These are phyloP conservation scores for Fereydounia khargensis DNA, from an alignment of 1,284 basidiomycete species.

Conservation along the genomic window DNA sequence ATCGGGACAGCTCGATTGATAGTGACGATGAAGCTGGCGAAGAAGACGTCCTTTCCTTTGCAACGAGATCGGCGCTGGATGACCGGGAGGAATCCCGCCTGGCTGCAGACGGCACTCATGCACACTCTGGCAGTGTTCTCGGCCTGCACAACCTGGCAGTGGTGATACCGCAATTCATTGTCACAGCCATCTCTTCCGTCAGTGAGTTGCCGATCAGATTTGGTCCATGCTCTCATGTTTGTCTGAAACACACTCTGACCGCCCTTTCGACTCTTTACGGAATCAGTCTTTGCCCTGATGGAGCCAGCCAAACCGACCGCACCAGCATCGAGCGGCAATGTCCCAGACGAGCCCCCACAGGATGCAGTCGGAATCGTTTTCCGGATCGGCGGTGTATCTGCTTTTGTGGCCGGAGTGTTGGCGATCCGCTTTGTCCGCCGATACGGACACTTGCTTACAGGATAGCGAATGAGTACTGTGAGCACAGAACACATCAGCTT, in stretches of 20 bases:
- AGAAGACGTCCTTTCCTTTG: conserved; percentile 6
- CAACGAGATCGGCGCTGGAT: background rate
- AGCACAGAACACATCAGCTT: too few species aligned
- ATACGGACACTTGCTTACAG: conserved; percentile 1
- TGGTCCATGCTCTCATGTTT: background rate
- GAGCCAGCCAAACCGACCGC: conserved; percentile 2
- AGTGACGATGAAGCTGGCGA: conserved; percentile 6
- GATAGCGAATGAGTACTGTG: too few species aligned
- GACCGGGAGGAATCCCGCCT: background rate
- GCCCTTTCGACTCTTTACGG: background rate
- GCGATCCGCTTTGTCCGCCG: conserved; percentile 8
- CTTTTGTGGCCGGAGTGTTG: conserved; percentile 11
- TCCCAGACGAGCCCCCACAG: conserved; percentile 6
- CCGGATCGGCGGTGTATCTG: conserved; percentile 15
- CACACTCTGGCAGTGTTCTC: conserved; percentile 79
- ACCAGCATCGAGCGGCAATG: background rate
- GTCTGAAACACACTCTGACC: background rate
- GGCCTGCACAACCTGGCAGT: conserved; percentile 70
- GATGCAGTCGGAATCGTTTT: conserved; percentile 19
- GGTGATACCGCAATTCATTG: conserved; percentile 54
- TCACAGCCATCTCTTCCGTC: conserved; percentile 77
- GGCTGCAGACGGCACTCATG: conserved; percentile 2
- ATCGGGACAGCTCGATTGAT: background rate
- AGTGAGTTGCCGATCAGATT: conserved; percentile 52
- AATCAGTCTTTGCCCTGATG: conserved; percentile 23